Conservation (phyloP, 768 basidiomycete species). For the Harrya chromipes region DNA sequence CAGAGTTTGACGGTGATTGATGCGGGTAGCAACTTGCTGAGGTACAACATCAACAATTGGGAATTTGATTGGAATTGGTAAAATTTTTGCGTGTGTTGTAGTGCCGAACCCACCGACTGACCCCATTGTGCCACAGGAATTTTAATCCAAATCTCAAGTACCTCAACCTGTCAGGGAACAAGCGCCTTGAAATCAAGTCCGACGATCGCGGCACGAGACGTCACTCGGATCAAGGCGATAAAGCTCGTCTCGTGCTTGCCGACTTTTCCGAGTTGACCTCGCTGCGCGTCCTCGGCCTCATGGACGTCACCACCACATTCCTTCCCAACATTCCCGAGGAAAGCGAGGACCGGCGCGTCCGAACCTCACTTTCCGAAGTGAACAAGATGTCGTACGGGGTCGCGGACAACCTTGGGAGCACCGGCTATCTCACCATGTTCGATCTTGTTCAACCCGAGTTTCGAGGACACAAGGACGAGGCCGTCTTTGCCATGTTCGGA, state of each 20-base stretch:
- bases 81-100: neutral
- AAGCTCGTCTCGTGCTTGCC: constrained; percentile 48
- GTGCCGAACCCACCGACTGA: neutral
- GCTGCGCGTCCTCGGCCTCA: constrained; percentile 89
- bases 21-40: constrained; percentile 88
- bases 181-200: constrained; percentile 91
- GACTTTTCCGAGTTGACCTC: constrained; percentile 87
- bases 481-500: constrained; percentile 96
- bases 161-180: constrained; percentile 97
- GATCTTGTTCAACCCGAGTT: constrained; percentile 91
- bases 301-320: constrained; percentile 82
- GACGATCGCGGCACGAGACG: constrained; percentile 41
- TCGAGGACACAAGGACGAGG: constrained; percentile 70
- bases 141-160: constrained; percentile 92
- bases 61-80: constrained; percentile 99
- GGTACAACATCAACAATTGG: constrained; percentile 98
- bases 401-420: constrained; percentile 82
- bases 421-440: constrained; percentile 81
- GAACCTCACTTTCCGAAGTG: constrained; percentile 86
- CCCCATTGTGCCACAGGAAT: constrained; percentile 57
- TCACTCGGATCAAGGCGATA: constrained; percentile 18
- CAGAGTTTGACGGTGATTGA: constrained; percentile 78
- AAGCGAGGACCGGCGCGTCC: constrained; percentile 83
- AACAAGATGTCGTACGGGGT: constrained; percentile 96
- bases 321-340: constrained; percentile 74